These are phyloP conservation scores for Claviceps digitariae DNA, from an alignment of 2,329 filamentous ascomycete genomes.

Conservation along the genomic window DNA sequence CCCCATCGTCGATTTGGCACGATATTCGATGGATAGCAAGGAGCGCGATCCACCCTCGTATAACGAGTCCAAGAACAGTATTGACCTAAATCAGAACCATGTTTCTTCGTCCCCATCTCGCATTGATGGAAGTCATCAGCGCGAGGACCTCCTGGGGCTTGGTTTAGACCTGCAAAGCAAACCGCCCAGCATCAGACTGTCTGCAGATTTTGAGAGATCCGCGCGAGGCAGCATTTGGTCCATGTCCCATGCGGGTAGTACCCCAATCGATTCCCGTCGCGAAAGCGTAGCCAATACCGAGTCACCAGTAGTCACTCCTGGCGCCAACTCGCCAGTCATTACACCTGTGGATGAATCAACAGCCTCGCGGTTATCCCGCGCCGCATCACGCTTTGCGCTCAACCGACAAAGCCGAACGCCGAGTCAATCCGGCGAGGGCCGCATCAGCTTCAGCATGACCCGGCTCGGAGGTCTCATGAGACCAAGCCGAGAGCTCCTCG, in stretches of 20 bases:
- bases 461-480: slow-evolving; percentile 39
- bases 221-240: slow-evolving; percentile 33
- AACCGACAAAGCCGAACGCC: slow-evolving; percentile 37
- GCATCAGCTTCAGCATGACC: slow-evolving; percentile 44
- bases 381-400: slow-evolving; percentile 40
- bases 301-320: slow-evolving; percentile 25
- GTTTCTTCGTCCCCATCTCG: slow-evolving; percentile 3
- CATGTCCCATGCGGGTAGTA: slow-evolving; percentile 20
- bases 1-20: slow-evolving; percentile 60
- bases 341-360: slow-evolving; percentile 41
- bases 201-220: slow-evolving; percentile 37
- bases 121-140: slow-evolving; percentile 7
- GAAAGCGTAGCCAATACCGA: slow-evolving; percentile 39
- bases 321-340: slow-evolving; percentile 22
- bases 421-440: slow-evolving; percentile 44
- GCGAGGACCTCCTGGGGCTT: slow-evolving; percentile 13
- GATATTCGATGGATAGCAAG: slow-evolving; percentile 32
- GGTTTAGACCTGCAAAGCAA: slow-evolving; percentile 18
- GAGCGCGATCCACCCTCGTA: slow-evolving; percentile 46
- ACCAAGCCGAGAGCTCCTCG: slow-evolving; percentile 32
- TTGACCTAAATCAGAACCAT: slow-evolving; percentile 19
- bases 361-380: slow-evolving; percentile 40
- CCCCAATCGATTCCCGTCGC: slow-evolving; percentile 28
- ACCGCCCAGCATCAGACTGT: slow-evolving; percentile 40
- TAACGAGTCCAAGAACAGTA: slow-evolving; percentile 33